Percentiles rank a stretch among this genome's conserved stretches.
Conservation (phyloP, 2,329 filamentous ascomycete genomes). For the Fusarium transvaalense region DNA sequence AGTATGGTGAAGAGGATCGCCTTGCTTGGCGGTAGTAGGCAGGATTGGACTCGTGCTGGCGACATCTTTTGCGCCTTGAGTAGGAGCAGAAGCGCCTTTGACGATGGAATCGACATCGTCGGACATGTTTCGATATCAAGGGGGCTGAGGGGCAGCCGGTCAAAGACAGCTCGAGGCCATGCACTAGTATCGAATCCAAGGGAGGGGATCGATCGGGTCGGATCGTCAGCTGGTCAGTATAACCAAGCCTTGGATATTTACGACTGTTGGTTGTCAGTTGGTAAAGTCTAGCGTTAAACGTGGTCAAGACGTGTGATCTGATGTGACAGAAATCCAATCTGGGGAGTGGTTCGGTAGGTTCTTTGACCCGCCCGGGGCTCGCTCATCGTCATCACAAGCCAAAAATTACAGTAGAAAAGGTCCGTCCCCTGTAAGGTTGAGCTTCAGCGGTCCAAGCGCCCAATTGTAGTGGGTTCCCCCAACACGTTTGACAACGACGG, state of each 20-base stretch:
- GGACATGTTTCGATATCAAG: slow-evolving; percentile 61
- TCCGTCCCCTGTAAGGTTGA: not conserved
- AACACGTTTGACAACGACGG: slow-evolving; percentile 46
- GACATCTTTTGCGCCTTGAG: slow-evolving; percentile 60
- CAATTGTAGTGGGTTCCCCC: slow-evolving; percentile 45
- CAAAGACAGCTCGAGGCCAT: slow-evolving; percentile 43
- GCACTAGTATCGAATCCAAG: slow-evolving; percentile 15
- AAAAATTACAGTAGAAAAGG: slow-evolving; percentile 14
- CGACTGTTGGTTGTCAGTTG: slow-evolving; percentile 6
- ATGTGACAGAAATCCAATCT: slow-evolving; percentile 23
- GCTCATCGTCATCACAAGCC: slow-evolving; percentile 42
- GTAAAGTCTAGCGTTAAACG: slow-evolving; percentile 32
- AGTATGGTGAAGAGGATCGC: slow-evolving; percentile 81
- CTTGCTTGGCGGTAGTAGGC: slow-evolving; percentile 60
- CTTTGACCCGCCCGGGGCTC: slow-evolving; percentile 31
- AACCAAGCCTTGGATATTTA: not conserved
- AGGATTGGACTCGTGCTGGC: slow-evolving; percentile 59
- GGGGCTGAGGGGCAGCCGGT: slow-evolving; percentile 45
- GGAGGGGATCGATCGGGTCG: slow-evolving; percentile 3
- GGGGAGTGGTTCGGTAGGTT: slow-evolving; percentile 21
- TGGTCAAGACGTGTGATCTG: slow-evolving; percentile 27
- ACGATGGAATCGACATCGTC: slow-evolving; percentile 87
- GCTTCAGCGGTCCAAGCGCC: slow-evolving; percentile 31
- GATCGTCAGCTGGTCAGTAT: slow-evolving; percentile 26
- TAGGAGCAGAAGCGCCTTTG: slow-evolving; percentile 83